phyloP scores from a whole-genome alignment of 1,284 basidiomycete genomes.

The Ganoderma leucocontextum region DNA sequence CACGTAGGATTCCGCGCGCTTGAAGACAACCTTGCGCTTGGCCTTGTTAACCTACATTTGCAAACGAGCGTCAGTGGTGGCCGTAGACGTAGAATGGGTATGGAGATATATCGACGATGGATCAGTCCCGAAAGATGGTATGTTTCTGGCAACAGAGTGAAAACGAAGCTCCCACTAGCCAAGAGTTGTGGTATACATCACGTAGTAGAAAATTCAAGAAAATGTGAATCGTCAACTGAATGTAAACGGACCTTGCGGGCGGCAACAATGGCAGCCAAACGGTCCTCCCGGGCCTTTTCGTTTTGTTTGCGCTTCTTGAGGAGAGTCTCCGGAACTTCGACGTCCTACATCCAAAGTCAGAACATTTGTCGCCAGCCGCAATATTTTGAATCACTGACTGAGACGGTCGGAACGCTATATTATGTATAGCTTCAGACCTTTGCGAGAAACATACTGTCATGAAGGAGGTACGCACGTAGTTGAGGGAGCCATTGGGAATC shows the following conservation, averaged over 20 bases:
- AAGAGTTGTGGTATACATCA: conserved; percentile 87
- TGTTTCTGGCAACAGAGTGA: conserved; percentile 83
- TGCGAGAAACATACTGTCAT: not conserved
- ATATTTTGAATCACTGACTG: conserved; percentile 56
- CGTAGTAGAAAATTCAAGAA: conserved; percentile 41
- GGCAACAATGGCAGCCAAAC: conserved; percentile 84
- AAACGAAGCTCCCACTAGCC: conserved; percentile 68
- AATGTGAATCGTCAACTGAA: conserved; percentile 11
- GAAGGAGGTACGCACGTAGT: conserved; percentile 42
- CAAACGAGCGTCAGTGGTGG: conserved; percentile 39
- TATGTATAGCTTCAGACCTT: conserved; percentile 6
- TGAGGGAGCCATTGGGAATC: conserved; percentile 46
- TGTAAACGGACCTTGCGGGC: conserved; percentile 87
- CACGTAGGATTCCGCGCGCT: conserved; percentile 98
- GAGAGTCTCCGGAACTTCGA: conserved; percentile 98
- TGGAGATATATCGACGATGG: not conserved
- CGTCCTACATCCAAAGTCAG: conserved; percentile 57
- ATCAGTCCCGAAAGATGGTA: conserved; percentile 99
- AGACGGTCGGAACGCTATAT: conserved; percentile 71
- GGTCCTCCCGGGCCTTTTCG: conserved; percentile 97
- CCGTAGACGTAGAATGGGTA: conserved; percentile 13
- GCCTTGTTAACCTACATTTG: conserved; percentile 78
- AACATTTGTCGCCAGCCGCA: not conserved
- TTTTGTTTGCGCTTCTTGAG: conserved; percentile 99
- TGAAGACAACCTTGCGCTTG: conserved; percentile 98